Evolutionary conservation across 371 early-diverging fungal genomes (phyloP), one percentile per base, ranked within the genome.

Genomic region (Haplosporangium sp.): DNA sequence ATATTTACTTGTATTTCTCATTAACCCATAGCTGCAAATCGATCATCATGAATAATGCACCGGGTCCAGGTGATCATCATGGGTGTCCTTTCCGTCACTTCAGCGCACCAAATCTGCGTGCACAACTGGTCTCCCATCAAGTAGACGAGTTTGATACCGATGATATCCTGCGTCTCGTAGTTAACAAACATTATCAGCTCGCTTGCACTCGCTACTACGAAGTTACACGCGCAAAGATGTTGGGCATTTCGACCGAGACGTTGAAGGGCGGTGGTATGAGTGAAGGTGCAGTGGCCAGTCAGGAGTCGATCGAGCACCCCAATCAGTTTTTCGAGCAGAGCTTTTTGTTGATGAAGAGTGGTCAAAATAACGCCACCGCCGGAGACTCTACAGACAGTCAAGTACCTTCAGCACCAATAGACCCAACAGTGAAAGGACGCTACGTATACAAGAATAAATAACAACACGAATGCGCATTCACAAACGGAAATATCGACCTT

Each of bases 21-120:
- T 38, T n/a, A 16, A 4, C 45, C 47, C 7, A 23, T 59, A 90
- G 90, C 53, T 99, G 99, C 83, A 80, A 85, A 57, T 95, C 94
- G 66, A 95, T 99, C 81, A 97, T 98, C 70, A 87, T 85, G 41
- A 71, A 83, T 48, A 90, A 90, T 54, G 87, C 87, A 45, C 97
- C 98, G 4, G 89, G 91, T 1, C 81, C 92, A 5, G 92, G 92
- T 6, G 98, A 98, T 59, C 98, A 97, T 42, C 85, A 85, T 74
- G 99, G 99, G 5, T 99, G 99, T 79, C 99, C 99, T n/a, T 99
- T 96, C 86, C 86, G 92, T 43, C 94, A 96, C 68, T 92, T 91
- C 46, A 85, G 91, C 5, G 55, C 83, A 0, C 86, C 90, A 2
- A 88, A 86, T 38, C 80, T 98, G 38, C 83, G 86, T 38, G 79